phyloP scores from a whole-genome alignment of 2,329 filamentous ascomycete genomes.

The Arthroderma sp. region DNA sequence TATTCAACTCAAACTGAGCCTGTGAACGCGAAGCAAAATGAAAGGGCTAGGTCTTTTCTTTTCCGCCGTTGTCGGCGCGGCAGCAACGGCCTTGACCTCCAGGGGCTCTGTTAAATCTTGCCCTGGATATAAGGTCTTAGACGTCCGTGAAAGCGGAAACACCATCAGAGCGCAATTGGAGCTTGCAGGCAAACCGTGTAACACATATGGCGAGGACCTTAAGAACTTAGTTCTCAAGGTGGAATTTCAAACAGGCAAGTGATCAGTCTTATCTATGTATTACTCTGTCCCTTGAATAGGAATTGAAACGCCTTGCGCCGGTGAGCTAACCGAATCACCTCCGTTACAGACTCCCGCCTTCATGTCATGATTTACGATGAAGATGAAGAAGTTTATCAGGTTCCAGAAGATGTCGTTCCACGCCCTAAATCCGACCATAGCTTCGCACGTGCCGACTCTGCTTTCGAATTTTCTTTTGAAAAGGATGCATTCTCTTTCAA shows the following conservation, averaged over 20 bases:
- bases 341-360: conserved; percentile 41
- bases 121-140: conserved; percentile 11
- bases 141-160: conserved; percentile 6
- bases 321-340: not conserved
- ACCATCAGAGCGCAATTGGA: conserved; percentile 52
- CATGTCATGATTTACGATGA: conserved; percentile 57
- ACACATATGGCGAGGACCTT: conserved; percentile 43
- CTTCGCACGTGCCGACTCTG: conserved; percentile 22
- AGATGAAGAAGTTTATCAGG: conserved; percentile 50
- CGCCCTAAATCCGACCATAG: conserved; percentile 33
- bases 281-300: not conserved
- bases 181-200: conserved; percentile 52
- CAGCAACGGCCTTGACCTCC: not conserved
- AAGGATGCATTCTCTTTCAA: conserved; percentile 50
- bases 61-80: conserved; percentile 2
- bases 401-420: conserved; percentile 51
- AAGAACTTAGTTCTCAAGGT: conserved; percentile 39
- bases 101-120: conserved; percentile 5
- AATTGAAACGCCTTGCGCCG: not conserved
- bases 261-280: conserved; percentile 1
- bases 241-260: conserved; percentile 43
- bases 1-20: not conserved
- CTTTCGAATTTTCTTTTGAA: conserved; percentile 40
- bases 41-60: not conserved
- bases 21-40: not conserved